Conservation (phyloP, 805 yeast species). For the Nakazawaea siamensis region DNA sequence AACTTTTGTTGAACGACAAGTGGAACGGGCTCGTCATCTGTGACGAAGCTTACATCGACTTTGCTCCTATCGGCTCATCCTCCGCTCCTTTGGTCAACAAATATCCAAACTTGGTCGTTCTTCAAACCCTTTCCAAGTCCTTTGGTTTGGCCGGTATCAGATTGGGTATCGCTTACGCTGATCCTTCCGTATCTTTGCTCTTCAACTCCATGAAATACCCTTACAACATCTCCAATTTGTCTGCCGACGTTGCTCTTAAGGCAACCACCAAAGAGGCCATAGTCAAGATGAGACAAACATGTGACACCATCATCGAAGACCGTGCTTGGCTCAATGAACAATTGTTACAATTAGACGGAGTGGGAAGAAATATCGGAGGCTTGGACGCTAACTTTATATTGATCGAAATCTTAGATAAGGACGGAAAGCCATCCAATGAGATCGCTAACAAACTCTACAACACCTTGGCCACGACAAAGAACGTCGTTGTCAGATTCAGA, state of each 20-base stretch:
- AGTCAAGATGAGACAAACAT: constrained; percentile 46
- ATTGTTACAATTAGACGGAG: constrained; percentile 47
- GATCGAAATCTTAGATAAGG: constrained; percentile 55
- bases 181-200: constrained; percentile 49
- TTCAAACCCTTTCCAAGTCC: constrained; percentile 90
- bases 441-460: constrained; percentile 62
- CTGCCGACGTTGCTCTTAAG: constrained; percentile 67
- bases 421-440: constrained; percentile 58
- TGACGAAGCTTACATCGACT: constrained; percentile 95
- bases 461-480: constrained; percentile 59
- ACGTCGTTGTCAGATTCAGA: constrained; percentile 84
- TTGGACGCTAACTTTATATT: constrained; percentile 80
- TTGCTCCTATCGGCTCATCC: constrained; percentile 60
- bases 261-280: constrained; percentile 60
- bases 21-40: constrained; percentile 79
- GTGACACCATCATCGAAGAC: constrained; percentile 42
- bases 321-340: constrained; percentile 44
- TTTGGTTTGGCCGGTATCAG: constrained; percentile 96
- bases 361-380: constrained; percentile 77
- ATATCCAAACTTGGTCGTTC: constrained; percentile 74
- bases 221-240: constrained; percentile 78
- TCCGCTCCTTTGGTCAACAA: constrained; percentile 71
- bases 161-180: constrained; percentile 72
- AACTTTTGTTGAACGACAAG: constrained; percentile 33
- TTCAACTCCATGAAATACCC: constrained; percentile 94